These are phyloP conservation scores for Agrostemma githago DNA, from an alignment of 148 eudicot genomes.

Conservation along the genomic window DNA sequence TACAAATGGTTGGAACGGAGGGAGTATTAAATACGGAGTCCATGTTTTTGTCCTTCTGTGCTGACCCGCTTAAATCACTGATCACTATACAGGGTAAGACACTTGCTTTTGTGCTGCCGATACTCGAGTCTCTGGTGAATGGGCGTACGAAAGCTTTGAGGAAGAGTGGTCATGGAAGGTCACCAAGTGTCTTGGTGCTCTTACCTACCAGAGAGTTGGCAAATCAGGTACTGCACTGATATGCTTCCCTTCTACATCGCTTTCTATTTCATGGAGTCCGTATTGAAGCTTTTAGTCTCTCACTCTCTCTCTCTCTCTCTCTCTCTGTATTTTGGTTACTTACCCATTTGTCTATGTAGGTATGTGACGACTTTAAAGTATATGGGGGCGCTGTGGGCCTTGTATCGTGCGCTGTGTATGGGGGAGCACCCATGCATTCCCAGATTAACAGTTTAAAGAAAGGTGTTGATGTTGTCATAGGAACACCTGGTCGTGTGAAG, in stretches of 20 bases:
- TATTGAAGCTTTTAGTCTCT: neutral
- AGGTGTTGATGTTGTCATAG: conserved; percentile 85
- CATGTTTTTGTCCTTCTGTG: neutral
- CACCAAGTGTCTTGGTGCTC: conserved; percentile 75
- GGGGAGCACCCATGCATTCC: conserved; percentile 59
- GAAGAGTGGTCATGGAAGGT: conserved; percentile 70
- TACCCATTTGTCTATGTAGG: conserved; percentile 36
- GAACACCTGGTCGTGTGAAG: conserved; percentile 92
- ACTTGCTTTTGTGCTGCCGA: conserved; percentile 90
- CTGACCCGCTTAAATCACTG: neutral
- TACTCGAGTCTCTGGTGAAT: conserved; percentile 78
- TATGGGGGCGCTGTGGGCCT: conserved; percentile 72
- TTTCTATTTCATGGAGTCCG: neutral
- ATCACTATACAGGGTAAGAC: conserved; percentile 70
- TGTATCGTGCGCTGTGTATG: conserved; percentile 60
- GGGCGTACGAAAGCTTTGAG: conserved; percentile 50
- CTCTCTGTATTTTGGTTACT: neutral
- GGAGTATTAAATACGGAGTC: neutral
- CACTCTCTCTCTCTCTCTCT: neutral
- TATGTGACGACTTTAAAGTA: conserved; percentile 58
- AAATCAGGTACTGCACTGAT: conserved; percentile 50
- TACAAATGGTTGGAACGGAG: too few species aligned
- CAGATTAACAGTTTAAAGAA: conserved; percentile 55
- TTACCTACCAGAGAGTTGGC: conserved; percentile 93
- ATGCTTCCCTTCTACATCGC: neutral